Evolutionary conservation across 2,329 filamentous ascomycete genomes (phyloP).

Genomic region (Coniochaeta sp.): DNA sequence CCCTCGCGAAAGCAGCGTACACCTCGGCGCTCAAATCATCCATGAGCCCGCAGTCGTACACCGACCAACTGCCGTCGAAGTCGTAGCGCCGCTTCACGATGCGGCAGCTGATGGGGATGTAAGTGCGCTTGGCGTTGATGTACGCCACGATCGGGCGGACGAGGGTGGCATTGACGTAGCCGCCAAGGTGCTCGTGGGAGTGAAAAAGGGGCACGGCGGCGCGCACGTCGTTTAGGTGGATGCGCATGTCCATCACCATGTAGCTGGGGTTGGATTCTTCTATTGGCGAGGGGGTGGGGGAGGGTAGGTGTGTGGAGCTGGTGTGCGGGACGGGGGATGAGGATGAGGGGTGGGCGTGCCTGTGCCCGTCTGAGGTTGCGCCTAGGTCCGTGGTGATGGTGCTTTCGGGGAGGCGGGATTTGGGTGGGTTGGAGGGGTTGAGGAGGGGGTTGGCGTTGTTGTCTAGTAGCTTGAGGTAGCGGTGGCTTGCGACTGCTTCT

Average conservation of each 20-base stretch:
- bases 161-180: slow-evolving; percentile 92
- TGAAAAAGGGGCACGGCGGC: slow-evolving; percentile 84
- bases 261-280: slow-evolving; percentile 52
- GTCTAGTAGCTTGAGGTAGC: slow-evolving; percentile 54
- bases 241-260: slow-evolving; percentile 87
- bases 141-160: slow-evolving; percentile 96
- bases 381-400: background rate
- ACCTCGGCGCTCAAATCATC: slow-evolving; percentile 90
- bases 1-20: slow-evolving; percentile 87
- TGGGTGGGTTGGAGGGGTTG: too few relatives aligned
- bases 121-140: slow-evolving; percentile 91
- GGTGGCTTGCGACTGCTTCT: slow-evolving; percentile 77
- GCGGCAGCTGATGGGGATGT: slow-evolving; percentile 90
- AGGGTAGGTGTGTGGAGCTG: background rate
- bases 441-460: slow-evolving; percentile 24
- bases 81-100: slow-evolving; percentile 84
- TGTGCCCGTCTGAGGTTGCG: background rate
- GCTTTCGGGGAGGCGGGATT: too few relatives aligned
- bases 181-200: slow-evolving; percentile 64
- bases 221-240: slow-evolving; percentile 91
- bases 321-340: slow-evolving; percentile 1
- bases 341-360: background rate
- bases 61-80: slow-evolving; percentile 92
- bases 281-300: slow-evolving; percentile 4
- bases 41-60: slow-evolving; percentile 90